A percentile compares a stretch with the other conserved stretches of the same genome.
These are phyloP conservation scores for Aspergillus persii DNA, from an alignment of 2,329 filamentous ascomycete species.

Conservation along the genomic window DNA sequence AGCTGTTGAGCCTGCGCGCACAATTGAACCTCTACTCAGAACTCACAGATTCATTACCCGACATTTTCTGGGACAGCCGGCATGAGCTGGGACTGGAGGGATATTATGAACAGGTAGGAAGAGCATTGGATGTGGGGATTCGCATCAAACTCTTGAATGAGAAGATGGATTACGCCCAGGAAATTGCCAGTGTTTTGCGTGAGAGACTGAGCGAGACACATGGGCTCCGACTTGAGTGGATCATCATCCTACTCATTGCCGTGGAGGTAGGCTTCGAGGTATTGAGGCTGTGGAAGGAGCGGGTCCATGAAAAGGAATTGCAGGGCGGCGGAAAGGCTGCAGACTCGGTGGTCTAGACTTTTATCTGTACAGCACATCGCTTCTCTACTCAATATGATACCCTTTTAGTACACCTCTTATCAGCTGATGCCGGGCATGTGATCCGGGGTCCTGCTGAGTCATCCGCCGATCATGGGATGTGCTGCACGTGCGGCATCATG, in stretches of 20 bases:
- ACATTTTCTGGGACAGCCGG: conserved; percentile 92
- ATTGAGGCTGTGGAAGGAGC: conserved; percentile 67
- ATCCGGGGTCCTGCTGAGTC: conserved; percentile 4
- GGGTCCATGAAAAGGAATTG: conserved; percentile 38
- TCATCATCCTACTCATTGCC: conserved; percentile 89
- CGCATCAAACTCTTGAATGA: conserved; percentile 90
- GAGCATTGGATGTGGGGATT: conserved; percentile 84
- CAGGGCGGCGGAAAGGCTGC: not conserved
- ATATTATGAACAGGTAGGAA: conserved; percentile 92
- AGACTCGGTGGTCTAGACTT: not conserved
- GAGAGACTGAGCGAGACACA: conserved; percentile 90
- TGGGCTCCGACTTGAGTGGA: conserved; percentile 84
- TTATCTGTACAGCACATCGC: not conserved
- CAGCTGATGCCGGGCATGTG: conserved; percentile 12
- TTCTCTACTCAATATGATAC: not conserved
- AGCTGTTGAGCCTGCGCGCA: conserved; percentile 82
- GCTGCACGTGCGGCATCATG: conserved; percentile 2
- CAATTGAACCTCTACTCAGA: conserved; percentile 97
- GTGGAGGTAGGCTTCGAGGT: conserved; percentile 91
- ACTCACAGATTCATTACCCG: conserved; percentile 88
- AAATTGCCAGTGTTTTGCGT: conserved; percentile 84
- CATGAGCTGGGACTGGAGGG: conserved; percentile 87
- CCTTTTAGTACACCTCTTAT: conserved; percentile 2
- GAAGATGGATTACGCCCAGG: conserved; percentile 96
- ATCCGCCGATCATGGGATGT: conserved; percentile 11